Evolutionary conservation across 1,139 yeast species (phyloP).

Genomic region (Saccharomyces hybrid): DNA sequence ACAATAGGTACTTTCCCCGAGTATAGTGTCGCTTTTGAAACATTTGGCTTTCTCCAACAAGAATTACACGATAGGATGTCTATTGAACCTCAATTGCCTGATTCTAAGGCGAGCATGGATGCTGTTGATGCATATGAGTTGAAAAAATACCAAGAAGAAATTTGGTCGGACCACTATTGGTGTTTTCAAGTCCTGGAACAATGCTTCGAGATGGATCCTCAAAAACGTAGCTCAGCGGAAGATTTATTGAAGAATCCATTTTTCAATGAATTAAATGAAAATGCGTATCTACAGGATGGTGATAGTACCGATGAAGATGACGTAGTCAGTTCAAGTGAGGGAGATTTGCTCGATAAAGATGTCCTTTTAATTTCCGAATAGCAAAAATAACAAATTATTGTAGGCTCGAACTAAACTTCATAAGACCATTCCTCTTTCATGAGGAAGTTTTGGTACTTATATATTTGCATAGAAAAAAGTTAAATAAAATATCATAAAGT

Average conservation of each 20-base stretch:
- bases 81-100: conserved; percentile 18
- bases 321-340: conserved; percentile 9
- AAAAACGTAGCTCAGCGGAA: conserved; percentile 29
- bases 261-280: conserved; percentile 25
- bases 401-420: neutral
- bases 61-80: conserved; percentile 20
- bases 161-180: conserved; percentile 33
- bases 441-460: neutral
- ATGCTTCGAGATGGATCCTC: conserved; percentile 31
- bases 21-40: conserved; percentile 35
- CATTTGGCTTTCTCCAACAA: conserved; percentile 27
- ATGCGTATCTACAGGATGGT: conserved; percentile 12
- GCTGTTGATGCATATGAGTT: conserved; percentile 16
- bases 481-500: neutral
- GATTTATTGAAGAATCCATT: conserved; percentile 29
- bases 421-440: too few species aligned
- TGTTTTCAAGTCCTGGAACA: conserved; percentile 30
- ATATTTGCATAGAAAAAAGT: neutral
- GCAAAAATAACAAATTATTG: neutral
- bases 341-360: conserved; percentile 16
- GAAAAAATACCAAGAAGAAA: conserved; percentile 27
- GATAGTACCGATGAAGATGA: conserved; percentile 21
- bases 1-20: conserved; percentile 32
- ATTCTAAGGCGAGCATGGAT: conserved; percentile 11
- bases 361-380: conserved; percentile 18